Base-by-base conservation (phyloP, 768 basidiomycete genomes). In the Neoboletus subvelutipes region DNA sequence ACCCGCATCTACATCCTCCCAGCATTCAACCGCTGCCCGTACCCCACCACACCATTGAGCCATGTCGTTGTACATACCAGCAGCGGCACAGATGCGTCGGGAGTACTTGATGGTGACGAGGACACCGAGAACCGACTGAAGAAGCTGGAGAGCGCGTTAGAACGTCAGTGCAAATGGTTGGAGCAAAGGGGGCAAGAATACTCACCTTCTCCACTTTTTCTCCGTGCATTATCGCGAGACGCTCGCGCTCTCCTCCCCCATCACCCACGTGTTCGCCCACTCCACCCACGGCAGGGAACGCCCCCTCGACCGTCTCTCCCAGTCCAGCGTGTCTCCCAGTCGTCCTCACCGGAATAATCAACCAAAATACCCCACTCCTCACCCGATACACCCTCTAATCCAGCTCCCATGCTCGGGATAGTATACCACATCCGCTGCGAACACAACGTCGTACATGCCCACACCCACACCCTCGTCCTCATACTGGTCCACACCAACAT, bases 381-480 rank as follows among this genome's bases (percentile, higher is more conserved):
- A 70, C 64, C 78, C 78, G 22, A 87, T 83, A 52, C 88, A 89
- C 4, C 63, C 66, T 50, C 80, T 80, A 64, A 93, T 87, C 86
- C 85, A 90, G 11, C 68, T 56, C 3, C 87, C 86, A 66, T 92
- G 90, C 18, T 78, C 71, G 0, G 83, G 81, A 58, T 90, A 80
- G 70, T 93, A 93, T 9, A 92, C 77, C 51, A 92, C 84, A 62
- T 94, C 90, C 33, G 92, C 90, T 0, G 85, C 92, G 39, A 94
- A 74, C 33, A 94, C 79, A 22, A 90, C 65, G 53, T 92, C 85
- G 71, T 88, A 91, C 3, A 22, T 5, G n/a, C n/a, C n/a, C n/a
- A n/a, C n/a, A 2, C 37, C 45, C 28, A 2, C 17, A 2, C 18
- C 18, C 18, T 9, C 36, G 12, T 45, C 33, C n/a, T 28, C 43